phyloP scores from a whole-genome alignment of 1,284 basidiomycete genomes.

The Cutaneotrichosporon mucoides region DNA sequence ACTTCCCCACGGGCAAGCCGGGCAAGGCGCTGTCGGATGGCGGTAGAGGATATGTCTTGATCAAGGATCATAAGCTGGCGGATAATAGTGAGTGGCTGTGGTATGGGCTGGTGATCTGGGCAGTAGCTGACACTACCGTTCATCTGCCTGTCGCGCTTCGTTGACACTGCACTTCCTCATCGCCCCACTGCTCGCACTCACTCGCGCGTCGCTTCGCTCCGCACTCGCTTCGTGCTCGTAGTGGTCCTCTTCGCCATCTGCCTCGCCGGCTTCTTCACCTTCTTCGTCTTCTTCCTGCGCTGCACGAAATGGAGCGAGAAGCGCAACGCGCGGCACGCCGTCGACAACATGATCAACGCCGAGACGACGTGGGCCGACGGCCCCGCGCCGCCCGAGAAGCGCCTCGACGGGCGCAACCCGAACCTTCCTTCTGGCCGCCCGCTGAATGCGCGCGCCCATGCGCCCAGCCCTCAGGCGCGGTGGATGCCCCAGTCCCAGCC shows the following conservation, averaged over 20 bases:
- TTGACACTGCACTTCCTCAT: too few species aligned
- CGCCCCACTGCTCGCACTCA: too few species aligned
- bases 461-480: too few species aligned
- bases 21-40: background rate
- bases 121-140: too few species aligned
- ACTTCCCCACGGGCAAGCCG: constrained; percentile 24
- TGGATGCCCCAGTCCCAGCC: too few species aligned
- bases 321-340: background rate
- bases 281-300: constrained; percentile 9
- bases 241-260: constrained; percentile 25
- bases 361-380: background rate
- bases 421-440: background rate
- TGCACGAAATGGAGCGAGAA: background rate
- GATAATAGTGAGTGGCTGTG: constrained; percentile 30
- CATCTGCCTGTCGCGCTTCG: too few species aligned
- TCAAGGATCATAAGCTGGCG: constrained; percentile 19
- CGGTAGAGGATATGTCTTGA: constrained; percentile 27
- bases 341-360: constrained; percentile 8
- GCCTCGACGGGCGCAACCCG: background rate
- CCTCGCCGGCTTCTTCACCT: constrained; percentile 11
- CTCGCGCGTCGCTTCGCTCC: too few species aligned
- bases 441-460: too few species aligned
- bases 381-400: background rate
- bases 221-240: background rate
- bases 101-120: too few species aligned